Evolutionary conservation across 169 alveolate species (phyloP), one percentile per base, ranked within the genome.

Genomic region (Eimeria maxima): DNA sequence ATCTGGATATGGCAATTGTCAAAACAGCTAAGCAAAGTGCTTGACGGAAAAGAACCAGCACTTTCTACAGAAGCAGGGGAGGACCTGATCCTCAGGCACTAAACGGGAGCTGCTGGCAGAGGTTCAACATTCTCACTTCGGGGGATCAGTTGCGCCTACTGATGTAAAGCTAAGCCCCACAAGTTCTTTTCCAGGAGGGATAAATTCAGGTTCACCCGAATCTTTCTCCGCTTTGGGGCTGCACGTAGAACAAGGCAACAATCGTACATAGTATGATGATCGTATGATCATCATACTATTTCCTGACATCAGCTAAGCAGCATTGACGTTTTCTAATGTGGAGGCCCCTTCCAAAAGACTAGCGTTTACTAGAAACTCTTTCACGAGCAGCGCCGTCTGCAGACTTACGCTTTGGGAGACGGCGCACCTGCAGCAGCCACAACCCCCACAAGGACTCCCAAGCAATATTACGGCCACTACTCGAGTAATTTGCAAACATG

Each of bases 101-200:
- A 6, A 33, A 27, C 55, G 29, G 47, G 73, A 0, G n/a, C 47
- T 42, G 3, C 38, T 53, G 38, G 57, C n/a, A n/a, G 57, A 0
- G 13, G 27, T 71, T 42, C 78, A n/a, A 76, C 91, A 55, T 53
- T 33, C 96, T 76, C 80, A 93, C 96, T 84, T 74, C 14, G 96
- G 92, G 16, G 96, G 96, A 50, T 78, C 57, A 27, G 96, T 93
- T 27, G 96, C 44, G 71, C 96, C 96, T 18, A 93, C 90, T 63
- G 92, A 93, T 16, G 96, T 65, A 33, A 93, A 93, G 65, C 90
- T 78, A 3, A 93, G 69, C 42, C 96, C 96, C 71, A 84, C 84
- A 11, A 93, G 86, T 42, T 93, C 96, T 74, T 38, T 78, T 84
- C 83, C 90, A 57, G 57, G 63, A 67, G 96, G 96, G 50, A 93